Evolutionary conservation across 768 basidiomycete genomes (phyloP).

Genomic region (Suillus plorans): DNA sequence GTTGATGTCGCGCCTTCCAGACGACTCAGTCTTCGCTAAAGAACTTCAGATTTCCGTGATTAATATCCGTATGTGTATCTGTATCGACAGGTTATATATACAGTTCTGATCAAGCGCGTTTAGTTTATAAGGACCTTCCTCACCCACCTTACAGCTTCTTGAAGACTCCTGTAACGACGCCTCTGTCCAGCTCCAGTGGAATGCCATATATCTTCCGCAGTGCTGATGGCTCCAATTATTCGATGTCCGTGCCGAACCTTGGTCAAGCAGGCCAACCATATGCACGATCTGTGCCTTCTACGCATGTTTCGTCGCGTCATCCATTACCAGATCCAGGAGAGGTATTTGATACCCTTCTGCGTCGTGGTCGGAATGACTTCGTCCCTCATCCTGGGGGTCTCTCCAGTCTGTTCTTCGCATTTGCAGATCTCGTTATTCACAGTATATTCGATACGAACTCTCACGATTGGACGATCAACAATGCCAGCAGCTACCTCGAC

Average conservation of each 20-base stretch:
- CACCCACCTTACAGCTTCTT: conserved; percentile 54
- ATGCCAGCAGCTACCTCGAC: conserved; percentile 74
- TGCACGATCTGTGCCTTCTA: conserved; percentile 62
- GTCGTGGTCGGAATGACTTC: conserved; percentile 37
- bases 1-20: conserved; percentile 54
- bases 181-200: conserved; percentile 9
- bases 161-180: background rate
- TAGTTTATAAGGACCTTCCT: conserved; percentile 80
- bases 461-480: conserved; percentile 52
- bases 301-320: conserved; percentile 38
- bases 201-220: conserved; percentile 54
- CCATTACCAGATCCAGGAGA: conserved; percentile 64
- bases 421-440: conserved; percentile 77
- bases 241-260: conserved; percentile 49
- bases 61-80: conserved; percentile 51
- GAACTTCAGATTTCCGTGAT: conserved; percentile 53
- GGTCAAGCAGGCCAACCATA: conserved; percentile 66
- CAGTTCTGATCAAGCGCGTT: conserved; percentile 5
- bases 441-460: conserved; percentile 61
- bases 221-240: conserved; percentile 63
- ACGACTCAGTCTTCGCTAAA: conserved; percentile 27
- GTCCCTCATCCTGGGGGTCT: conserved; percentile 64
- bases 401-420: conserved; percentile 74
- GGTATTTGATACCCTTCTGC: conserved; percentile 71
- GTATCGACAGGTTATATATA: background rate